A percentile compares a stretch with the other conserved stretches of the same genome.
Conservation (phyloP, 441 rosid species). For the Brassica balearica region DNA sequence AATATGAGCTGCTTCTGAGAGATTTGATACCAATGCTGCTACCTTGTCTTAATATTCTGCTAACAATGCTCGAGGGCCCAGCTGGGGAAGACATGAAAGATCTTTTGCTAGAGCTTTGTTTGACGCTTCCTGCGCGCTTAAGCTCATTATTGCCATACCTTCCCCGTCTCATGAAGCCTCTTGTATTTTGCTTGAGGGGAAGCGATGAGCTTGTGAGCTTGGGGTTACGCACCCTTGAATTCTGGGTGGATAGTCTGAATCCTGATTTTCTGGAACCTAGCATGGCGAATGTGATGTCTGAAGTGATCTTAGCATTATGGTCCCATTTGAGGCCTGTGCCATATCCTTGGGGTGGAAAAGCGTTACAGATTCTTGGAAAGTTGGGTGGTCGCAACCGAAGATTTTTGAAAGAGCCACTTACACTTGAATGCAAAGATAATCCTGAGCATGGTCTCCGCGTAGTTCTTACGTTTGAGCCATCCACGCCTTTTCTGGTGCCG, state of each 20-base stretch:
- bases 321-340: slow-evolving; percentile 96
- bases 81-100: slow-evolving; percentile 97
- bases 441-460: slow-evolving; percentile 99
- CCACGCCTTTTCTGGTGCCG: slow-evolving; percentile 97
- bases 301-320: slow-evolving; percentile 98
- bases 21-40: slow-evolving; percentile 90
- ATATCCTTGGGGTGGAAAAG: slow-evolving; percentile 95
- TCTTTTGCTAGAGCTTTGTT: slow-evolving; percentile 92
- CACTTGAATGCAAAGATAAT: slow-evolving; percentile 98
- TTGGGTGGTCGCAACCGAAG: slow-evolving; percentile 98
- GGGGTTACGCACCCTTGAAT: slow-evolving; percentile 96
- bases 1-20: slow-evolving; percentile 87
- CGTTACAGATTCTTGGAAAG: slow-evolving; percentile 97
- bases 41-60: slow-evolving; percentile 94
- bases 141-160: slow-evolving; percentile 96
- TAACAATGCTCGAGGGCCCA: slow-evolving; percentile 99
- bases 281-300: slow-evolving; percentile 98
- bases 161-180: slow-evolving; percentile 97
- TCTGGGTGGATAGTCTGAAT: slow-evolving; percentile 99
- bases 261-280: slow-evolving; percentile 99
- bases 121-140: slow-evolving; percentile 97
- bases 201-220: slow-evolving; percentile 90
- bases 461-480: slow-evolving; percentile 97
- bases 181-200: slow-evolving; percentile 90
- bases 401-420: slow-evolving; percentile 96